phyloP scores from a whole-genome alignment of 805 yeast genomes.

The Zygoascus biomembranicola region DNA sequence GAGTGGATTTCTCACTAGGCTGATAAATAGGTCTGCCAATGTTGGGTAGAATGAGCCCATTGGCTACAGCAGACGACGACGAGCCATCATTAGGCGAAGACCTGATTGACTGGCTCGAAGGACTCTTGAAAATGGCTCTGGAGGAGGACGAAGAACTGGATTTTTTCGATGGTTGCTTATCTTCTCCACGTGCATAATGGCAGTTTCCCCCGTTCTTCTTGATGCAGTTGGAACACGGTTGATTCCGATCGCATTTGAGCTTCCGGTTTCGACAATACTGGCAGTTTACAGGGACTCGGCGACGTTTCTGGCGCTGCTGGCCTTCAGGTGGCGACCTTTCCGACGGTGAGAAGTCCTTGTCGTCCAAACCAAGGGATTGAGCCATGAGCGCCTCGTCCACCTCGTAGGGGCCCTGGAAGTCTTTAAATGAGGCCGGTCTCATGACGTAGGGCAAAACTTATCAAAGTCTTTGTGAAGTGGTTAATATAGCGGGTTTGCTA shows the following conservation, averaged over 20 bases:
- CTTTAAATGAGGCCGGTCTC: no score
- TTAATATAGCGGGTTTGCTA: no score
- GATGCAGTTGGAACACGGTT: slow-evolving; percentile 28
- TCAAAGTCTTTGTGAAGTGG: no score
- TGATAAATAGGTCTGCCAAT: not conserved
- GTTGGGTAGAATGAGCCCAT: not conserved
- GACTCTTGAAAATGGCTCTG: not conserved
- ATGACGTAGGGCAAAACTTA: no score
- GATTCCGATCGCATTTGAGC: slow-evolving; percentile 26
- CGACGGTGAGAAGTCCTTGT: not conserved
- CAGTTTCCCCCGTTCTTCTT: slow-evolving; percentile 16
- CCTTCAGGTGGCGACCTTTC: not conserved
- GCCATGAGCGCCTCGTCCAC: no score
- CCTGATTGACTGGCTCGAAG: no score
- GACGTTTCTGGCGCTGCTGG: slow-evolving; percentile 18
- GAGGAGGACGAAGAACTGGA: not conserved
- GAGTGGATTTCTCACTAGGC: not conserved
- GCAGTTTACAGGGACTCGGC: slow-evolving; percentile 26
- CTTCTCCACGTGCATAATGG: slow-evolving; percentile 6
- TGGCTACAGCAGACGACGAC: not conserved
- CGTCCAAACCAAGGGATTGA: no score
- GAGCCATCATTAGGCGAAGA: no score
- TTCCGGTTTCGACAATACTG: slow-evolving; percentile 27
- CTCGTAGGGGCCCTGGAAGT: no score
- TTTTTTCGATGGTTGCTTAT: not conserved